phyloP scores from a whole-genome alignment of 1,139 yeast genomes.

The Kodamaea arcana region DNA sequence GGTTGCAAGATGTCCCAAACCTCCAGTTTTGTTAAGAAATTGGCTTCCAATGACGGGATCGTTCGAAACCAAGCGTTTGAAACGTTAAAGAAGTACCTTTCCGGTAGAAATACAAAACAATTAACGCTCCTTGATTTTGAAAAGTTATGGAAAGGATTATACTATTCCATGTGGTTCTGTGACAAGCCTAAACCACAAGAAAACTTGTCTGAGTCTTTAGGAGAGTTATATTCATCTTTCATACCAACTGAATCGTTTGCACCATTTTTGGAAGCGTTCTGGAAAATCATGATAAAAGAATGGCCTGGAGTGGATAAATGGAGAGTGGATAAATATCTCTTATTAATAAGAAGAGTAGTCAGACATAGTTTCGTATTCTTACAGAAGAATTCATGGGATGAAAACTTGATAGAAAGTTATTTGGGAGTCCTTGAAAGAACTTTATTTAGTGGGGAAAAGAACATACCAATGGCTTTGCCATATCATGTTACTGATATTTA shows the following conservation, averaged over 20 bases:
- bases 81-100: constrained; percentile 58
- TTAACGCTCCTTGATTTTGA: constrained; percentile 52
- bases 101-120: constrained; percentile 28
- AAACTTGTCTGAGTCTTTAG: constrained; percentile 69
- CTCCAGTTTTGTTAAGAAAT: constrained; percentile 62
- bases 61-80: constrained; percentile 75
- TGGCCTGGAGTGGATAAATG: constrained; percentile 84
- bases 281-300: constrained; percentile 74
- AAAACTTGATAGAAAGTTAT: constrained; percentile 43
- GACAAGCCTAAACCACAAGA: constrained; percentile 93
- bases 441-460: constrained; percentile 50
- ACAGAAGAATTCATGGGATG: constrained; percentile 49
- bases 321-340: constrained; percentile 82
- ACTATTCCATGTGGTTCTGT: constrained; percentile 92
- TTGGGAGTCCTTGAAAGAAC: constrained; percentile 34
- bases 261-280: constrained; percentile 69
- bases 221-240: constrained; percentile 51
- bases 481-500: constrained; percentile 82
- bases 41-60: constrained; percentile 77
- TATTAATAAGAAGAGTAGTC: constrained; percentile 74
- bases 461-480: constrained; percentile 72
- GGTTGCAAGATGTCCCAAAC: constrained; percentile 27
- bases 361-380: constrained; percentile 62
- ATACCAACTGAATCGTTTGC: constrained; percentile 39
- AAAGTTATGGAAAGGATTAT: constrained; percentile 91